These are phyloP conservation scores for Pythium chondricola DNA, from an alignment of 352 stramenopile species.

Conservation along the genomic window DNA sequence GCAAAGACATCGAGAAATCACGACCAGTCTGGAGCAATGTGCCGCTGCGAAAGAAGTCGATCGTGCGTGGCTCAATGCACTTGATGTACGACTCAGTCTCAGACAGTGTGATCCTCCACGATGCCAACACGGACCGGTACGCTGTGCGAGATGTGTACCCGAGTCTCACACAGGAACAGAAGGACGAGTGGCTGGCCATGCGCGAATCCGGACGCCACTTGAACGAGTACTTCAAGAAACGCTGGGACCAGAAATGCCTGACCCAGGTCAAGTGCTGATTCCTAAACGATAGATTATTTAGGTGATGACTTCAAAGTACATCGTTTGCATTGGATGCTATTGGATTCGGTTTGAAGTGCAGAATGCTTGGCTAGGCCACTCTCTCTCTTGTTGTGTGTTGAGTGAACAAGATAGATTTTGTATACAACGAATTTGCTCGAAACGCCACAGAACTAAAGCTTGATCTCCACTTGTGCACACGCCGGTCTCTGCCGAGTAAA, in stretches of 20 bases:
- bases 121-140: conserved; percentile 31
- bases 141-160: conserved; percentile 24
- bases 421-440: too few species aligned
- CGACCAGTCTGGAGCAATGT: conserved; percentile 46
- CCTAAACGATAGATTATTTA: too few species aligned
- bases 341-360: too few species aligned
- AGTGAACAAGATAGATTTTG: too few species aligned
- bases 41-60: conserved; percentile 30
- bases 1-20: conserved; percentile 18
- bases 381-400: too few species aligned
- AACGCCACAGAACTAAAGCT: too few species aligned
- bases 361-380: too few species aligned
- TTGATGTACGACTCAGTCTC: conserved; percentile 33
- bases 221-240: conserved; percentile 46
- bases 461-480: too few species aligned
- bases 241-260: conserved; percentile 36
- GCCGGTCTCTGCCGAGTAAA: too few species aligned
- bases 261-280: conserved; percentile 19
- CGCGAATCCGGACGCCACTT: conserved; percentile 21
- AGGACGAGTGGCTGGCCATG: neutral
- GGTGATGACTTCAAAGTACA: too few species aligned
- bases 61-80: conserved; percentile 23
- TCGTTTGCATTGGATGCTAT: too few species aligned
- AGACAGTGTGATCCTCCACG: conserved; percentile 24
- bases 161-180: conserved; percentile 10